Conservation (phyloP, 2,329 filamentous ascomycete species). For the Cladophialophora psammophila region DNA sequence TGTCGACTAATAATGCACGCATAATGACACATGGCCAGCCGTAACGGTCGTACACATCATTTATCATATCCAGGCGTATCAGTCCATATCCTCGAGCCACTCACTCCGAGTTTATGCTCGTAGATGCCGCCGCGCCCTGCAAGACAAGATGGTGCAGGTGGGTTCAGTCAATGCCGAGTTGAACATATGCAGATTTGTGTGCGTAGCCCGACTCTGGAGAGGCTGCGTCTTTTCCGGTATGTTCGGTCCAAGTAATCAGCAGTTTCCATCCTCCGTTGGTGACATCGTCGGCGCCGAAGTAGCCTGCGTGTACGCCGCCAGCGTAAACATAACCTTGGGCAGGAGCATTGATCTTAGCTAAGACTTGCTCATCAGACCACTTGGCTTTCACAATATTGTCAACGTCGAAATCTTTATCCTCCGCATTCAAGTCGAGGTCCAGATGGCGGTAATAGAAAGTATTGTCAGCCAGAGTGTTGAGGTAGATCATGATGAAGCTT, state of each 20-base stretch:
- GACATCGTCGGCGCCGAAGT: constrained; percentile 45
- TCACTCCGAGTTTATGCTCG: not conserved
- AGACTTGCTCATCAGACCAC: constrained; percentile 43
- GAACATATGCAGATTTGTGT: constrained; percentile 33
- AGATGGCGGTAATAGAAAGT: constrained; percentile 47
- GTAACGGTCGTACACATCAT: constrained; percentile 7
- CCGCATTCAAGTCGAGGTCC: constrained; percentile 39
- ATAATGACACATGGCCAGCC: constrained; percentile 1
- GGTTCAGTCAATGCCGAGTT: constrained; percentile 22
- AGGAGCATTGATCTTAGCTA: constrained; percentile 41
- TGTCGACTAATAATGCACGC: not conserved
- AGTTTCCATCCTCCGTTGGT: constrained; percentile 45
- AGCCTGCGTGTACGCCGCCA: constrained; percentile 43
- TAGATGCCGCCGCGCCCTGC: not conserved
- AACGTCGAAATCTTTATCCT: constrained; percentile 38
- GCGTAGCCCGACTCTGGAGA: constrained; percentile 41
- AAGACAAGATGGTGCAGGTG: not conserved
- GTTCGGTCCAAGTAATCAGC: constrained; percentile 45
- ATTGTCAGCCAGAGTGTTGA: constrained; percentile 44
- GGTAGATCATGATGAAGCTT: constrained; percentile 45
- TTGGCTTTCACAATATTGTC: constrained; percentile 42
- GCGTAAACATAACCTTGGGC: constrained; percentile 43
- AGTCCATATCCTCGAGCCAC: not conserved
- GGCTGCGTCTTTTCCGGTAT: constrained; percentile 42
- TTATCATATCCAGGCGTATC: constrained; percentile 17